Evolutionary conservation across 129 eudicot species (phyloP).

Genomic region (Lonicera japonica): DNA sequence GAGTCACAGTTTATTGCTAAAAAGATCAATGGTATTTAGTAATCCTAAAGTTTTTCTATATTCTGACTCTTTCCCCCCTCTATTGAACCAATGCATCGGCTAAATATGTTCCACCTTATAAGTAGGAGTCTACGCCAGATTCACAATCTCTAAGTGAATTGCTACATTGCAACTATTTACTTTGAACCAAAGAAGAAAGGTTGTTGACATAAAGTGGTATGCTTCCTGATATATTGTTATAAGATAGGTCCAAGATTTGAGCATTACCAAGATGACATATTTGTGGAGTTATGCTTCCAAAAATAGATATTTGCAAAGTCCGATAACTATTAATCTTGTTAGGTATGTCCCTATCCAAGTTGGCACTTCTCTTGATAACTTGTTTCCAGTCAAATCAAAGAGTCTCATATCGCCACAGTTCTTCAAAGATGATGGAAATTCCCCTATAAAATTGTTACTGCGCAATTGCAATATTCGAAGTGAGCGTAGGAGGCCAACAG

Average conservation of each 20-base stretch:
- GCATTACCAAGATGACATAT: conserved; percentile 7
- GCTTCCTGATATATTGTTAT: conserved; percentile 12
- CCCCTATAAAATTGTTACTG: conserved; percentile 8
- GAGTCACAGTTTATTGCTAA: conserved; percentile 6
- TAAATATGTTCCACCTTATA: neutral
- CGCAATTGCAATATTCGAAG: neutral
- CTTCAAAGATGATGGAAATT: conserved; percentile 8
- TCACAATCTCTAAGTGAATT: neutral
- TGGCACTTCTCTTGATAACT: conserved; percentile 16
- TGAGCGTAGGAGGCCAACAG: too few relatives aligned
- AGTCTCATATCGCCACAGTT: neutral
- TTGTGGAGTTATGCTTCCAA: conserved; percentile 4
- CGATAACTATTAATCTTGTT: conserved; percentile 3
- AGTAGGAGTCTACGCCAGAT: too few relatives aligned
- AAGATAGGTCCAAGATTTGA: conserved; percentile 4
- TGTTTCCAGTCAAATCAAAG: conserved; percentile 10
- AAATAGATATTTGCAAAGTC: conserved; percentile 11
- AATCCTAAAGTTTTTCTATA: conserved; percentile 1
- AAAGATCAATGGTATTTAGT: conserved; percentile 6
- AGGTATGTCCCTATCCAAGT: conserved; percentile 18
- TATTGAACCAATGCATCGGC: neutral
- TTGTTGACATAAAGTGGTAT: conserved; percentile 10
- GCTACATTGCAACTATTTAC: too few relatives aligned
- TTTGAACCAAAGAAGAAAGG: too few relatives aligned
- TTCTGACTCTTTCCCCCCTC: conserved; percentile 7